phyloP scores from a whole-genome alignment of 306 rosid species.

The Medicago lupulina region DNA sequence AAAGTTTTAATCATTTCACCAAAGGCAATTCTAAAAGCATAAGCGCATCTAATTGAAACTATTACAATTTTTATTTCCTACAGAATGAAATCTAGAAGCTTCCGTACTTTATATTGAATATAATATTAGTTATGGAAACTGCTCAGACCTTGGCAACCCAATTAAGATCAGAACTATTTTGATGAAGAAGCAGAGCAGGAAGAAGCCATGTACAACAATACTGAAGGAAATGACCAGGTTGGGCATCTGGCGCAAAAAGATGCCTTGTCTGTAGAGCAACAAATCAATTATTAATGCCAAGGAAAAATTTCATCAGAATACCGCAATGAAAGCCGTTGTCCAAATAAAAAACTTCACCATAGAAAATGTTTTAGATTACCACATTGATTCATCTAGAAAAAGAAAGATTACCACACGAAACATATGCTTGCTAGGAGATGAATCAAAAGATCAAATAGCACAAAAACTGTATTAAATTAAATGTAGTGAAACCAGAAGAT shows the following conservation, averaged over 20 bases:
- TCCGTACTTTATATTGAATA: constrained; percentile 28
- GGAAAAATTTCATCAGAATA: constrained; percentile 23
- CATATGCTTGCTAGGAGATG: constrained; percentile 20
- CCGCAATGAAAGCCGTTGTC: background rate
- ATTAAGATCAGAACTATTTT: constrained; percentile 63
- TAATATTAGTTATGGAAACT: constrained; percentile 22
- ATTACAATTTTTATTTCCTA: background rate
- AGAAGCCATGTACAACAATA: constrained; percentile 93
- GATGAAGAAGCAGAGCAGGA: constrained; percentile 79
- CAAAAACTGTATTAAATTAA: constrained; percentile 16
- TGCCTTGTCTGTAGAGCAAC: constrained; percentile 71
- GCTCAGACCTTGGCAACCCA: constrained; percentile 78
- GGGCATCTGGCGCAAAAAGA: constrained; percentile 75
- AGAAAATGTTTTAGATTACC: constrained; percentile 1
- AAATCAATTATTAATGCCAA: constrained; percentile 12
- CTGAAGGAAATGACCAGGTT: constrained; percentile 77
- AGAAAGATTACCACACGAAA: background rate
- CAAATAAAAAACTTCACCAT: constrained; percentile 17
- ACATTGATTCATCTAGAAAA: background rate
- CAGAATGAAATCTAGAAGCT: constrained; percentile 29
- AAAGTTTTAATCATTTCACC: constrained; percentile 24
- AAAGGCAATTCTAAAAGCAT: constrained; percentile 32
- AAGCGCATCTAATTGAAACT: constrained; percentile 8
- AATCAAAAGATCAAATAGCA: constrained; percentile 21
- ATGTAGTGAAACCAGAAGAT: background rate